Percentiles rank a stretch among this genome's conserved stretches.
Evolutionary conservation across 768 basidiomycete species (phyloP).

Genomic region (Cystobasidiopsis lactophilus): DNA sequence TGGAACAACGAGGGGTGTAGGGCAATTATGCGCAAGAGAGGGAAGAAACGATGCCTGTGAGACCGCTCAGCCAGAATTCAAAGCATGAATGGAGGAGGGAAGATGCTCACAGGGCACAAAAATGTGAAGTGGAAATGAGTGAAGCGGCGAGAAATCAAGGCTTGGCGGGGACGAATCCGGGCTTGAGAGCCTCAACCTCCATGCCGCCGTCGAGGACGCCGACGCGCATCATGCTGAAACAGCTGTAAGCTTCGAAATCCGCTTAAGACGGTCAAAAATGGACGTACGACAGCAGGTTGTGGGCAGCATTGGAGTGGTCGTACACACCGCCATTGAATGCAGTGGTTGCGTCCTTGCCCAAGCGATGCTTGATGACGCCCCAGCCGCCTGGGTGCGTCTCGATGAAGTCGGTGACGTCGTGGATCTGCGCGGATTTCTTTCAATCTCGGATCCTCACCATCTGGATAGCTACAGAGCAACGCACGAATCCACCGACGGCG

Average conservation of each 20-base stretch:
- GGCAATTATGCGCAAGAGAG: too few relatives aligned
- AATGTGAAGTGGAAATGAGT: too few relatives aligned
- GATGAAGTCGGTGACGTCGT: slow-evolving; percentile 52
- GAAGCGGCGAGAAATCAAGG: too few relatives aligned
- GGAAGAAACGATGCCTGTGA: too few relatives aligned
- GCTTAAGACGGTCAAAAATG: slow-evolving; percentile 22
- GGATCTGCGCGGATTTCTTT: slow-evolving; percentile 28
- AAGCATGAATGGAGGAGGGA: too few relatives aligned
- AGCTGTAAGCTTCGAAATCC: slow-evolving; percentile 49
- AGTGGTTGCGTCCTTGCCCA: slow-evolving; percentile 58
- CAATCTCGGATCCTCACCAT: too few relatives aligned
- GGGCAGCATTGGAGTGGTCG: slow-evolving; percentile 60
- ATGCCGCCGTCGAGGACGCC: slow-evolving; percentile 44
- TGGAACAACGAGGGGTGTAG: too few relatives aligned
- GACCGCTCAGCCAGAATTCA: too few relatives aligned
- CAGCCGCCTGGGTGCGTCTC: slow-evolving; percentile 63
- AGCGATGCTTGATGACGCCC: slow-evolving; percentile 34
- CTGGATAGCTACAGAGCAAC: neutral
- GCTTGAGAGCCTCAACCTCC: slow-evolving; percentile 27
- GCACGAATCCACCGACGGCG: slow-evolving; percentile 47
- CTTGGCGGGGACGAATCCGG: too few relatives aligned
- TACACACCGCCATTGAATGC: slow-evolving; percentile 71
- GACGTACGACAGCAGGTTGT: slow-evolving; percentile 61
- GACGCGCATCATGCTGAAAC: slow-evolving; percentile 60
- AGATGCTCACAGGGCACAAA: too few relatives aligned